Evolutionary conservation across 768 basidiomycete species (phyloP).

Genomic region (Lyophyllum semitale): DNA sequence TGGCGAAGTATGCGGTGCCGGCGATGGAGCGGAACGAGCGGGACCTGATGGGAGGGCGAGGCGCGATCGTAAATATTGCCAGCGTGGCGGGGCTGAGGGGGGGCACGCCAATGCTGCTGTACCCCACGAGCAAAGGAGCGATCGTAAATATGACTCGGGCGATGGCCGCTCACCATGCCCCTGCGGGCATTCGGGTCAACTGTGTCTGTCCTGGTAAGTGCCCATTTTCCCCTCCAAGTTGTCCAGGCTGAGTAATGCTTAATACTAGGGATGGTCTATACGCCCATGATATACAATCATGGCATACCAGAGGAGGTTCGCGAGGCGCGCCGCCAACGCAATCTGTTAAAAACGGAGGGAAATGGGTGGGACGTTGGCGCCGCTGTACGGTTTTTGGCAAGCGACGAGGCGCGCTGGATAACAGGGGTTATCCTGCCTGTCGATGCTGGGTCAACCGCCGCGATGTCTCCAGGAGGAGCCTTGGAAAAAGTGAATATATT

Average conservation of each 20-base stretch:
- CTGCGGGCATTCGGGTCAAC: conserved; percentile 40
- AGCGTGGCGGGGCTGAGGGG: conserved; percentile 40
- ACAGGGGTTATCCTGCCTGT: conserved; percentile 41
- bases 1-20: conserved; percentile 43
- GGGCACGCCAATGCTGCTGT: conserved; percentile 39
- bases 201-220: conserved; percentile 41
- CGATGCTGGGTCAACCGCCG: conserved; percentile 42
- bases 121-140: conserved; percentile 45
- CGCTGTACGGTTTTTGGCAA: conserved; percentile 40
- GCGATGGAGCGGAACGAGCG: conserved; percentile 40
- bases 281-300: conserved; percentile 40
- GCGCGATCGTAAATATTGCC: conserved; percentile 42
- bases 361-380: conserved; percentile 45
- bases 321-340: conserved; percentile 35
- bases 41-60: conserved; percentile 32
- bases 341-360: conserved; percentile 41
- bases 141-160: conserved; percentile 45
- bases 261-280: conserved; percentile 42
- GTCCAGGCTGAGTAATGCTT: conserved; percentile 4
- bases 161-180: conserved; percentile 45
- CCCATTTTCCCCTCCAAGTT: not conserved
- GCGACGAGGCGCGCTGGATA: conserved; percentile 46
- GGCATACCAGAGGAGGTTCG: conserved; percentile 38
- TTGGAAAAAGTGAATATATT: conserved; percentile 7
- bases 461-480: conserved; percentile 16